phyloP scores from a whole-genome alignment of 768 basidiomycete species.

The Pisolithus albus region DNA sequence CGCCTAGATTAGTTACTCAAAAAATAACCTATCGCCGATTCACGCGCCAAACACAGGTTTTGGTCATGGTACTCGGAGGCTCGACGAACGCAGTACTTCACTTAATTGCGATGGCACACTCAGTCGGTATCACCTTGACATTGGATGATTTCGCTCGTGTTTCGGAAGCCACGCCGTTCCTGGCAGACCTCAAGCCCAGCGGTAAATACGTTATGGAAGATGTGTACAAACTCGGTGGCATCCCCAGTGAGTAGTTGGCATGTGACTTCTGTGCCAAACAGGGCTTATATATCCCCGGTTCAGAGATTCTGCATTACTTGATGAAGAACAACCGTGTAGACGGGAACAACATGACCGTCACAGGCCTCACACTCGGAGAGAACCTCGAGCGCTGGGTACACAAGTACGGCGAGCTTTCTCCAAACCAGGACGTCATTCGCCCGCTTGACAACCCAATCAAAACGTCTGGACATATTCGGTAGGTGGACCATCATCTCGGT shows the following conservation, averaged over 20 bases:
- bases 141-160: constrained; percentile 93
- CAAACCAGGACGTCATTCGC: constrained; percentile 77
- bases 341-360: constrained; percentile 87
- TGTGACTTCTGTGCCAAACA: neutral
- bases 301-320: constrained; percentile 81
- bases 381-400: constrained; percentile 88
- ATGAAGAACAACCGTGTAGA: constrained; percentile 85
- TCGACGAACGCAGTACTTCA: constrained; percentile 98
- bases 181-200: constrained; percentile 94
- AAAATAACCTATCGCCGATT: too few species aligned
- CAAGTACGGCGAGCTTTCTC: constrained; percentile 67
- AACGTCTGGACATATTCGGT: constrained; percentile 85
- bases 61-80: constrained; percentile 96
- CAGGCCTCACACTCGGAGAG: constrained; percentile 83
- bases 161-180: constrained; percentile 88
- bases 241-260: constrained; percentile 63
- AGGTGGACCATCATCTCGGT: constrained; percentile 4
- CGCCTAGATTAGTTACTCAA: too few species aligned
- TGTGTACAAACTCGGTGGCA: constrained; percentile 91
- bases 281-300: neutral
- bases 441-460: constrained; percentile 88
- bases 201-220: constrained; percentile 99
- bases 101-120: constrained; percentile 93
- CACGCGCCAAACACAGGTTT: constrained; percentile 46
- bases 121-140: constrained; percentile 81